Conservation (phyloP, 805 yeast species). For the Yamadazyma laniorum region DNA sequence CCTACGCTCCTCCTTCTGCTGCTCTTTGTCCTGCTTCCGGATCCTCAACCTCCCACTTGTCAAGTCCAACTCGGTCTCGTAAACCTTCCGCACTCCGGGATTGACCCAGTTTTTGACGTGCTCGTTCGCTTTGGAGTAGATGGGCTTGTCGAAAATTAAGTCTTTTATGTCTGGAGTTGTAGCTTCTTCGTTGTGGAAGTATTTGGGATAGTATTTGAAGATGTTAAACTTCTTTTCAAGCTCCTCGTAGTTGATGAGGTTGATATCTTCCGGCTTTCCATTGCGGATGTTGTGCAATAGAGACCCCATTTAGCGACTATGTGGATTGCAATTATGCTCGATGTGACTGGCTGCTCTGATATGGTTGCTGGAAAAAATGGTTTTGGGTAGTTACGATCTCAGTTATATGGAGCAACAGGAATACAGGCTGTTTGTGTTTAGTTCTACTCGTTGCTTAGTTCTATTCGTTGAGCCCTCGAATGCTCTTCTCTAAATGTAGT, state of each 20-base stretch:
- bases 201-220: constrained; percentile 38
- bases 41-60: constrained; percentile 14
- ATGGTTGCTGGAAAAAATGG: too few species aligned
- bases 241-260: constrained; percentile 32
- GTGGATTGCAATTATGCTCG: too few species aligned
- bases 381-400: too few species aligned
- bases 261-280: constrained; percentile 18
- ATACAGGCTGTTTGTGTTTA: too few species aligned
- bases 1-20: constrained; percentile 7
- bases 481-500: too few species aligned
- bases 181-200: constrained; percentile 35
- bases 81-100: constrained; percentile 17
- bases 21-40: constrained; percentile 6
- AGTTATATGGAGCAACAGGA: too few species aligned
- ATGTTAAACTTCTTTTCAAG: constrained; percentile 33
- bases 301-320: constrained; percentile 8
- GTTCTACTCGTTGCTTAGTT: too few species aligned
- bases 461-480: too few species aligned
- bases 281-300: constrained; percentile 8
- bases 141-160: constrained; percentile 37
- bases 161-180: constrained; percentile 37
- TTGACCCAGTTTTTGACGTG: constrained; percentile 21
- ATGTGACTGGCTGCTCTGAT: too few species aligned
- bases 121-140: constrained; percentile 38
- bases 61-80: constrained; percentile 16